Evolutionary conservation across 2,329 filamentous ascomycete genomes (phyloP).

Genomic region (Didymella exigua): DNA sequence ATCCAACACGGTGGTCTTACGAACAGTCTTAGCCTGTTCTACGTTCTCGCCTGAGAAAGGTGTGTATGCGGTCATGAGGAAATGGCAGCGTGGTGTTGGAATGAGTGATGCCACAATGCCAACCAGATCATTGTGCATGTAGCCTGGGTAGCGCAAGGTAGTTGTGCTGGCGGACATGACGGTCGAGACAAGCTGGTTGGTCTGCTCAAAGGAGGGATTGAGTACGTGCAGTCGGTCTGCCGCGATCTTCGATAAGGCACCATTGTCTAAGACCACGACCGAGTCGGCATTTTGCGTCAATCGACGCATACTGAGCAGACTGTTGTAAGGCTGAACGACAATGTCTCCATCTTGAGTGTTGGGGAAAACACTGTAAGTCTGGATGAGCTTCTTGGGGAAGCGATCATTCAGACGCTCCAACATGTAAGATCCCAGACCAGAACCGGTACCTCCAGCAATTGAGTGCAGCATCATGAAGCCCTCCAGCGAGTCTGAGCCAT

Average conservation of each 20-base stretch:
- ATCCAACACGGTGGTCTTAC: constrained; percentile 96
- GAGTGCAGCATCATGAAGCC: constrained; percentile 99
- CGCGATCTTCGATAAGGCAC: constrained; percentile 88
- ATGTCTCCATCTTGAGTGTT: constrained; percentile 91
- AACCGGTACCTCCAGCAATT: constrained; percentile 95
- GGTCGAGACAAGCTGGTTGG: constrained; percentile 91
- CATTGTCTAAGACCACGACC: constrained; percentile 96
- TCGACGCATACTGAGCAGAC: constrained; percentile 85
- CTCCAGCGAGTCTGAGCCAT: constrained; percentile 96
- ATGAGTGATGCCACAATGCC: constrained; percentile 96
- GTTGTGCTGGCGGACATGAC: constrained; percentile 99
- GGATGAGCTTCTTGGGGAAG: constrained; percentile 98
- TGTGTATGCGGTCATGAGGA: constrained; percentile 97
- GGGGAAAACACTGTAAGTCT: constrained; percentile 98
- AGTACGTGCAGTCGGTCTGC: constrained; percentile 94
- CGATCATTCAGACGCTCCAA: constrained; percentile 95
- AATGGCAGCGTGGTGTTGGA: constrained; percentile 94
- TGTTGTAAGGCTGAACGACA: constrained; percentile 98
- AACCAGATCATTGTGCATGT: constrained; percentile 99
- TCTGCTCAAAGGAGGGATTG: constrained; percentile 94
- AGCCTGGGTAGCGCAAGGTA: constrained; percentile 93
- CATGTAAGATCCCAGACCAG: constrained; percentile 92
- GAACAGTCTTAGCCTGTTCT: constrained; percentile 94
- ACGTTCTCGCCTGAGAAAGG: constrained; percentile 97
- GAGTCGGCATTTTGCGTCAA: constrained; percentile 96